phyloP scores from a whole-genome alignment of 495 filamentous ascomycete genomes.

The Penicillium argentinense region DNA sequence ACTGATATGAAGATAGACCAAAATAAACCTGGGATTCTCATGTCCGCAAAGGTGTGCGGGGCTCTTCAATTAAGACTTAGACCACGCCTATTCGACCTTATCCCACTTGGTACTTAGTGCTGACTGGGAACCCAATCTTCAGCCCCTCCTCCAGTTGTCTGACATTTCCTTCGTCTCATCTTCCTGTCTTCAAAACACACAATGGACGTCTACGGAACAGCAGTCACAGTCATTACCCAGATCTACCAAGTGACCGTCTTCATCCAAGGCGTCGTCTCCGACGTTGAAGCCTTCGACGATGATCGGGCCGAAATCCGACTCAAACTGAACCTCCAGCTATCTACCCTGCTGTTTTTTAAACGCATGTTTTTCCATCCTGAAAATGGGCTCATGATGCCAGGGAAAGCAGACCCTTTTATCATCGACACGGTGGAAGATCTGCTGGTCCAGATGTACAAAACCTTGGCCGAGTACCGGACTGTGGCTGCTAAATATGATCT shows the following conservation, averaged over 20 bases:
- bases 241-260: constrained; percentile 24
- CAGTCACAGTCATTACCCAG: constrained; percentile 18
- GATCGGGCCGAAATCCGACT: constrained; percentile 18
- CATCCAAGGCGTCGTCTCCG: constrained; percentile 22
- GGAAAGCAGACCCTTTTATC: constrained; percentile 15
- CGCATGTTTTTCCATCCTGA: constrained; percentile 10
- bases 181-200: neutral
- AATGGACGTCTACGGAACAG: constrained; percentile 27
- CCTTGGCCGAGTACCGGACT: constrained; percentile 17
- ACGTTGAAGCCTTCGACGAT: constrained; percentile 22
- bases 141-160: neutral
- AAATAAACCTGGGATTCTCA: neutral
- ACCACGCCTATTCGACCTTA: neutral
- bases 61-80: neutral
- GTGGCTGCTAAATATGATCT: constrained; percentile 14
- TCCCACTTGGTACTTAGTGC: constrained; percentile 8
- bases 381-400: constrained; percentile 16
- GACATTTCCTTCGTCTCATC: neutral
- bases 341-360: constrained; percentile 19
- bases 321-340: constrained; percentile 16
- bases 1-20: neutral
- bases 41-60: neutral
- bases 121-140: neutral
- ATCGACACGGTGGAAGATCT: constrained; percentile 14
- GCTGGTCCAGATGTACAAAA: constrained; percentile 15